Conservation (phyloP, 495 filamentous ascomycete genomes). For the Cercophora scortea region DNA sequence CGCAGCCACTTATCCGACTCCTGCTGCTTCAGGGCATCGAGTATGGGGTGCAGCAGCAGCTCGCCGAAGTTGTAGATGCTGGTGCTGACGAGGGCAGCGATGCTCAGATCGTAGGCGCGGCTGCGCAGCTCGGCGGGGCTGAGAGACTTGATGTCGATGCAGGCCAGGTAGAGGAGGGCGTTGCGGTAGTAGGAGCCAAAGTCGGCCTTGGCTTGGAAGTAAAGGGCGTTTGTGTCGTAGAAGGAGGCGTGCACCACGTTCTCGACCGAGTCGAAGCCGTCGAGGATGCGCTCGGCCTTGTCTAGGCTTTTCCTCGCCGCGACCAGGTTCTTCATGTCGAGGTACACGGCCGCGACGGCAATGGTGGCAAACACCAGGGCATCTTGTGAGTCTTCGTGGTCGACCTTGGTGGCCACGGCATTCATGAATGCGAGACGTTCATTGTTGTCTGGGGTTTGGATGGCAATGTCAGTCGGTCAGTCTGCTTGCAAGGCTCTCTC, state of each 20-base stretch:
- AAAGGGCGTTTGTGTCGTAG: conserved; percentile 91
- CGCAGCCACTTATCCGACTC: conserved; percentile 70
- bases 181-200: conserved; percentile 96
- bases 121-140: conserved; percentile 60
- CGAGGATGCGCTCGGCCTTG: conserved; percentile 76
- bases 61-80: conserved; percentile 99
- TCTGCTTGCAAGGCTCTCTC: not conserved
- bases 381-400: conserved; percentile 89
- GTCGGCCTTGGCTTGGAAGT: conserved; percentile 87
- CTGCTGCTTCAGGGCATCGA: conserved; percentile 62
- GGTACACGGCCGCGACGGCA: conserved; percentile 81
- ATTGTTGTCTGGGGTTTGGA: conserved; percentile 57
- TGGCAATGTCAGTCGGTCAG: not conserved
- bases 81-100: conserved; percentile 87
- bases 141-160: conserved; percentile 75
- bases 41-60: conserved; percentile 92
- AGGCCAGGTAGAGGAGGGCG: conserved; percentile 95
- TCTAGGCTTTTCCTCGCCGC: conserved; percentile 80
- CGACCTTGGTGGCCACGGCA: conserved; percentile 75
- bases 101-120: conserved; percentile 84
- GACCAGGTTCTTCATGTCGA: conserved; percentile 65
- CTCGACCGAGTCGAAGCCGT: conserved; percentile 91
- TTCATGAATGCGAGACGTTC: conserved; percentile 84
- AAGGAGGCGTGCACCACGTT: conserved; percentile 93
- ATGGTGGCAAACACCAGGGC: conserved; percentile 91